Base-by-base conservation (phyloP, 1,139 yeast genomes). In the Pichia sp. region DNA sequence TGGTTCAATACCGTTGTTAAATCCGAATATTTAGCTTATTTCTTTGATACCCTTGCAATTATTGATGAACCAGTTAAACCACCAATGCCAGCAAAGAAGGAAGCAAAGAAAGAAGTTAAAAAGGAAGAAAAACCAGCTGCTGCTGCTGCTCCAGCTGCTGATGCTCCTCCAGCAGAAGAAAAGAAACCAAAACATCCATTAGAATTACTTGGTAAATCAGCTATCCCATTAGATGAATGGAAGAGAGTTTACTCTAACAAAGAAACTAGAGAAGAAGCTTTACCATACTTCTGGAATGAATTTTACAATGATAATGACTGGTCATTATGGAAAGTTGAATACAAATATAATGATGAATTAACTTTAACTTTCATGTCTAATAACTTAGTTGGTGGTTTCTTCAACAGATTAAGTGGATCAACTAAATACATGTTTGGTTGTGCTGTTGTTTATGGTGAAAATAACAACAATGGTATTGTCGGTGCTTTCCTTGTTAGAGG, bases 331-430 rank as follows among this genome's bases (percentile, higher is more conserved):
- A 87, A 78, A 76, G 95, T 90, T 62, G 95, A 82, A 67, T 92
- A 86, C 89, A 87, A 86, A 80, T 92, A 92, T 80, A 90, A 92
- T 70, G 97, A 92, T 61, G 98, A 92, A 76, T 81, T 92, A 70
- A 90, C 97, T 59, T 73, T 86, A 71, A 85, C 96, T 58, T 92
- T 92, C 76, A 92, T 92, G 98, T 87, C 98, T 60, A 89, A 89
- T 82, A 92, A 92, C 83, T 81, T 89, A 71, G 75, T 92, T 66
- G 97, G 97, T 67, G 98, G 98, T 65, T 92, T 92, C 87, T 87
- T 92, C 82, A 82, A 82, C 84, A 87, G 98, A 77, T 80, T 92
- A 65, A 66, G 81, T 54, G 97, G 81, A 57, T 90, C 97, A 55
- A 76, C 86, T 74, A 92, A 92, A 76, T 92, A 81, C 80, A 69